These are phyloP conservation scores for Fusarium chaquense DNA, from an alignment of 2,329 filamentous ascomycete species.

Conservation along the genomic window DNA sequence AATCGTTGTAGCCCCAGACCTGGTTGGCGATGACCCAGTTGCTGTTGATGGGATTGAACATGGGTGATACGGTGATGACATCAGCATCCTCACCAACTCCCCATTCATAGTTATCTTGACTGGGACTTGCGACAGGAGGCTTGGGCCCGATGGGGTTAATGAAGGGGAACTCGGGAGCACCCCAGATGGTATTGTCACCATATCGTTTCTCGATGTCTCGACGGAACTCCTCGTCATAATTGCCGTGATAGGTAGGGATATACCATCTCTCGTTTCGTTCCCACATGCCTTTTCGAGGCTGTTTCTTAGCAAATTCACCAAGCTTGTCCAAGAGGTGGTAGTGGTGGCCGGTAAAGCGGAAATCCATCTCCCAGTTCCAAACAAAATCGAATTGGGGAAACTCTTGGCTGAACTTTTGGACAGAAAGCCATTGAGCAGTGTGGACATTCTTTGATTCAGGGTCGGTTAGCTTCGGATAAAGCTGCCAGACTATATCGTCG, in stretches of 20 bases:
- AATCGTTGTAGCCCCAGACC: slow-evolving; percentile 73
- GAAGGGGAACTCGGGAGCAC: slow-evolving; percentile 69
- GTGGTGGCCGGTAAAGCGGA: slow-evolving; percentile 82
- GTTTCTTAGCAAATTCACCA: slow-evolving; percentile 70
- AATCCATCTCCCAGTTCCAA: slow-evolving; percentile 92
- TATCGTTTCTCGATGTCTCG: slow-evolving; percentile 68
- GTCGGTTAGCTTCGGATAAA: slow-evolving; percentile 81
- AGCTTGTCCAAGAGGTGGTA: slow-evolving; percentile 81
- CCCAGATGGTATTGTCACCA: slow-evolving; percentile 74
- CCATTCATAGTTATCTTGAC: slow-evolving; percentile 78
- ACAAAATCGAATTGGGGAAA: slow-evolving; percentile 84
- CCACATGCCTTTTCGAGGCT: slow-evolving; percentile 79
- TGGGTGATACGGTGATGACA: slow-evolving; percentile 79
- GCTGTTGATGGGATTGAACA: slow-evolving; percentile 79
- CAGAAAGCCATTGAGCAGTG: slow-evolving; percentile 75
- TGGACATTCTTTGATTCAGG: slow-evolving; percentile 66
- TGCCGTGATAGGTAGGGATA: slow-evolving; percentile 75
- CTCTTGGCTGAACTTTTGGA: slow-evolving; percentile 80
- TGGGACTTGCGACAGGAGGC: slow-evolving; percentile 68
- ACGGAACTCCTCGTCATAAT: slow-evolving; percentile 75
- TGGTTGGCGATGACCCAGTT: slow-evolving; percentile 79
- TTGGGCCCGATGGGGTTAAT: slow-evolving; percentile 72
- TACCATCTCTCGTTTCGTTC: slow-evolving; percentile 80
- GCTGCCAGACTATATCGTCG: slow-evolving; percentile 76
- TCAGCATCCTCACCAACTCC: slow-evolving; percentile 82